Evolutionary conservation across 2,329 filamentous ascomycete genomes (phyloP).

Genomic region (Fusarium sambucinum): DNA sequence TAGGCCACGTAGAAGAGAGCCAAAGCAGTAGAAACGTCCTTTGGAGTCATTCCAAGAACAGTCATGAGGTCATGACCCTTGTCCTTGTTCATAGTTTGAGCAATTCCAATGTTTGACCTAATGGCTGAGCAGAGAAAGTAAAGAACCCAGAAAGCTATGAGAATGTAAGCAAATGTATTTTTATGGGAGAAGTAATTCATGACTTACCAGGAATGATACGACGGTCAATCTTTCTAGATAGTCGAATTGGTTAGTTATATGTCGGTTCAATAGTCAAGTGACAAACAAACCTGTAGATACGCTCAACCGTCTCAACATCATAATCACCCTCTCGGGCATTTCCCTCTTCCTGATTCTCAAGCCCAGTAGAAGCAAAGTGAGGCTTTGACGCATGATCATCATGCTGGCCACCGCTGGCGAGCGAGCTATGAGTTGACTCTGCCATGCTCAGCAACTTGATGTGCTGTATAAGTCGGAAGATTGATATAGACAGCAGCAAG

Average conservation of each 20-base stretch:
- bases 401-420: conserved; percentile 52
- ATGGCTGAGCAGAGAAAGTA: conserved; percentile 95
- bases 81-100: conserved; percentile 90
- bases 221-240: conserved; percentile 62
- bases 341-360: conserved; percentile 50
- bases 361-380: conserved; percentile 36
- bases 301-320: conserved; percentile 64
- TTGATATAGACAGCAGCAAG: conserved; percentile 7
- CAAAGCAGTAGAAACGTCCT: conserved; percentile 85
- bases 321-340: conserved; percentile 57
- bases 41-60: conserved; percentile 75
- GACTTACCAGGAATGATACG: conserved; percentile 69
- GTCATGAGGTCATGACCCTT: conserved; percentile 80
- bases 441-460: too few species aligned
- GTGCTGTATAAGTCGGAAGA: conserved; percentile 56
- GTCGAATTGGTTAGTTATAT: conserved; percentile 3
- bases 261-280: background rate
- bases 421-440: conserved; percentile 49
- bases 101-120: conserved; percentile 89
- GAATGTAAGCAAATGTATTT: conserved; percentile 8
- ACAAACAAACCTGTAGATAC: conserved; percentile 59
- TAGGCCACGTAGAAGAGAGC: conserved; percentile 94
- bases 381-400: conserved; percentile 38
- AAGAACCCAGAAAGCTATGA: conserved; percentile 83
- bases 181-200: background rate